Conservation (phyloP, 495 filamentous ascomycete species). For the Talaromyces trachyspermus region DNA sequence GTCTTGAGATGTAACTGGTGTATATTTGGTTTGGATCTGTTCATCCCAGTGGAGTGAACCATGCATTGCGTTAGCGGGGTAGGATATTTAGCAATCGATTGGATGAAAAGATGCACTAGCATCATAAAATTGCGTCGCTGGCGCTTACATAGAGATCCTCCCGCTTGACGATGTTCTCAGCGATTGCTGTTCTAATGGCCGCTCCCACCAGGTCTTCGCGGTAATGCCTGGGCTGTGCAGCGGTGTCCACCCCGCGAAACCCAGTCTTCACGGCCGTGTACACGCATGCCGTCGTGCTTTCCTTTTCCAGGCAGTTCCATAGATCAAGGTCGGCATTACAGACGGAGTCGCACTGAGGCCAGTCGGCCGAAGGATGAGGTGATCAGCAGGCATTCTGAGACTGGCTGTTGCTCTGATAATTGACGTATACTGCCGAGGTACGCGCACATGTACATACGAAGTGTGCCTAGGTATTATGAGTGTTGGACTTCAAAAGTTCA, state of each 20-base stretch:
- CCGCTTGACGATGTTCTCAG: slow-evolving; percentile 48
- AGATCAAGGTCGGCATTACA: slow-evolving; percentile 53
- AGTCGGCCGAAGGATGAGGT: neutral
- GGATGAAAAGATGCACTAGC: no score
- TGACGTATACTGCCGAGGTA: neutral
- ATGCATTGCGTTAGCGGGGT: neutral
- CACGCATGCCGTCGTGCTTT: slow-evolving; percentile 57
- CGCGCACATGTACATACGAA: no score
- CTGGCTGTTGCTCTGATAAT: neutral
- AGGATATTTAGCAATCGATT: no score
- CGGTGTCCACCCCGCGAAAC: slow-evolving; percentile 71
- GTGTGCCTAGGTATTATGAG: no score
- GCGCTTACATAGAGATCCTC: slow-evolving; percentile 53
- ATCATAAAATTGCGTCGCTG: neutral
- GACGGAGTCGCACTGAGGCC: slow-evolving; percentile 6
- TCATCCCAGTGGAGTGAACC: neutral
- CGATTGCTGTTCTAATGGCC: slow-evolving; percentile 52
- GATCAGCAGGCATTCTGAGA: neutral
- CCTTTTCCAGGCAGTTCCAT: slow-evolving; percentile 90
- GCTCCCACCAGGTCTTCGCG: slow-evolving; percentile 63
- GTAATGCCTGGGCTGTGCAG: slow-evolving; percentile 74
- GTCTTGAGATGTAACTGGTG: slow-evolving; percentile 53
- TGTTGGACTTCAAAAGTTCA: no score
- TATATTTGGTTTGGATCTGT: slow-evolving; percentile 80
- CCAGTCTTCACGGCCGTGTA: slow-evolving; percentile 60